Evolutionary conservation across 306 rosid species (phyloP).

Genomic region (Ceratonia siliqua): DNA sequence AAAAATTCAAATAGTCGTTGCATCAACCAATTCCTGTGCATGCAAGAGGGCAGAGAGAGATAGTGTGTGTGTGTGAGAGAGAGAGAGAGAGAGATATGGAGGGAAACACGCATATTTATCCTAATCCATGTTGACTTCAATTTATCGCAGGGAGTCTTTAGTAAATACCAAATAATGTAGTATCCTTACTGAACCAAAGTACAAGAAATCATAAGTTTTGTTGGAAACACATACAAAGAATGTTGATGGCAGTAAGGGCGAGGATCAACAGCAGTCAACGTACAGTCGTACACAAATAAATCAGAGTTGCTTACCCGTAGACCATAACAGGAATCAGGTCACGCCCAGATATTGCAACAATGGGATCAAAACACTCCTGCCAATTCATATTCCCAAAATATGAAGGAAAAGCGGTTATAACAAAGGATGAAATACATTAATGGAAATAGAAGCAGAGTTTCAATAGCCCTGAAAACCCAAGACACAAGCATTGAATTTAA

Average conservation of each 20-base stretch:
- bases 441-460: background rate
- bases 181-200: background rate
- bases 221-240: slow-evolving; percentile 1
- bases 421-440: background rate
- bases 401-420: slow-evolving; percentile 24
- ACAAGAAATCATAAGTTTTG: slow-evolving; percentile 8
- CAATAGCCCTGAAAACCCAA: slow-evolving; percentile 8
- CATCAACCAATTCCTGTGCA: background rate
- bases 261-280: background rate
- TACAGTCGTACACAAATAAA: slow-evolving; percentile 20
- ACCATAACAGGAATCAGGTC: slow-evolving; percentile 99
- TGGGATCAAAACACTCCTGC: slow-evolving; percentile 99
- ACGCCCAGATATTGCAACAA: slow-evolving; percentile 93
- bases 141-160: background rate
- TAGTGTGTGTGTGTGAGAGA: background rate
- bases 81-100: too few relatives aligned
- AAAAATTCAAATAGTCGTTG: too few relatives aligned
- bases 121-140: slow-evolving; percentile 18
- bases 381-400: slow-evolving; percentile 35
- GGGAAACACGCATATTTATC: background rate
- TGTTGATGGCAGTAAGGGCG: background rate
- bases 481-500: background rate
- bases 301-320: slow-evolving; percentile 70
- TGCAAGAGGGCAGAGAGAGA: background rate
- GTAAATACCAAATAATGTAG: background rate